phyloP scores from a whole-genome alignment of 2,329 filamentous ascomycete genomes.

The Exophiala oligosperma region DNA sequence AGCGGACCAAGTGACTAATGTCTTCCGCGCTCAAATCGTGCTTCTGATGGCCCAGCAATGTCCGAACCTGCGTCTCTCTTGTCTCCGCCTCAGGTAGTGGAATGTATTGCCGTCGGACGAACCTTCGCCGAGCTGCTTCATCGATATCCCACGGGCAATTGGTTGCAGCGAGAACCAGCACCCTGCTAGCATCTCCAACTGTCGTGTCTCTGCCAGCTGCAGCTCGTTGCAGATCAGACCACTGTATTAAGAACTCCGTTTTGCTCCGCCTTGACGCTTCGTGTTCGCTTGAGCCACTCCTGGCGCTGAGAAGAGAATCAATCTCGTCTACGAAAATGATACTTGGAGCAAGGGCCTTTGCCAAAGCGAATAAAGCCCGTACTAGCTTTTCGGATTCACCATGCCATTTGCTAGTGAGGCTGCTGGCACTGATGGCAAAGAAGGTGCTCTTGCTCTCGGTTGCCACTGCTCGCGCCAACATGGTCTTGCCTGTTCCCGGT shows the following conservation, averaged over 20 bases:
- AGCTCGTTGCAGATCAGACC: constrained; percentile 89
- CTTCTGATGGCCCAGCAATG: constrained; percentile 81
- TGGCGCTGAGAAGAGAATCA: constrained; percentile 83
- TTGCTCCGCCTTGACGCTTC: constrained; percentile 93
- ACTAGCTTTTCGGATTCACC: constrained; percentile 97
- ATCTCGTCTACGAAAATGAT: constrained; percentile 99
- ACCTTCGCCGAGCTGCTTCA: constrained; percentile 85
- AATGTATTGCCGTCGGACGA: constrained; percentile 93
- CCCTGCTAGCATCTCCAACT: constrained; percentile 75
- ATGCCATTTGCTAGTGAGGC: constrained; percentile 90
- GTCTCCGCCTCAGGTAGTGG: constrained; percentile 85
- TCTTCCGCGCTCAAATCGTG: constrained; percentile 73
- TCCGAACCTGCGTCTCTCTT: constrained; percentile 74
- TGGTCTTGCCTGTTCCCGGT: constrained; percentile 97
- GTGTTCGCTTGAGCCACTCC: constrained; percentile 76
- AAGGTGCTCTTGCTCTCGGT: constrained; percentile 95
- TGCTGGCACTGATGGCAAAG: constrained; percentile 94
- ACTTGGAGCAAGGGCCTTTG: constrained; percentile 82
- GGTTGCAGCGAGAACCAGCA: constrained; percentile 90
- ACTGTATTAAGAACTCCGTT: constrained; percentile 96
- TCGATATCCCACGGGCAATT: constrained; percentile 98
- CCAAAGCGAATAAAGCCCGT: constrained; percentile 84
- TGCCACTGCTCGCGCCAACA: constrained; percentile 91
- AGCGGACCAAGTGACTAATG: constrained; percentile 68
- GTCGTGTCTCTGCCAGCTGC: constrained; percentile 70